These are phyloP conservation scores for Cyberlindnera misumaiensis DNA, from an alignment of 805 yeast species.

Conservation along the genomic window DNA sequence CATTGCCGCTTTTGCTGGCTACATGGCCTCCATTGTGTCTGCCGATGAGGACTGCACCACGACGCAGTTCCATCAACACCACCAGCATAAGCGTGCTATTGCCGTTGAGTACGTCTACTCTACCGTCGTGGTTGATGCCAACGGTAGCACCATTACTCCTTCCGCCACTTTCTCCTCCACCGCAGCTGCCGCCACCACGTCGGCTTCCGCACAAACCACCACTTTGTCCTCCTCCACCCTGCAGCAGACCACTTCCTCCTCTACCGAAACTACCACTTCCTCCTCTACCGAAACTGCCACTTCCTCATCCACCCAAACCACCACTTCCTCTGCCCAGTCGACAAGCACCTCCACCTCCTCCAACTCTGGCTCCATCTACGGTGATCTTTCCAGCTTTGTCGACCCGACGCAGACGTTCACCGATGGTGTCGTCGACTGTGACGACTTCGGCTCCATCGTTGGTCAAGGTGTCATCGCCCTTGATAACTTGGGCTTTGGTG, in stretches of 20 bases:
- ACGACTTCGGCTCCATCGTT: slow-evolving; percentile 50
- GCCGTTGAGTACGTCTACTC: slow-evolving; percentile 47
- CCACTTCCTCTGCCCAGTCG: slow-evolving; percentile 18
- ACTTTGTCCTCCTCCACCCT: slow-evolving; percentile 18
- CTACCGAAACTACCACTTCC: slow-evolving; percentile 19
- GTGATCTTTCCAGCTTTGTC: slow-evolving; percentile 52
- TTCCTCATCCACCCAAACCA: slow-evolving; percentile 18
- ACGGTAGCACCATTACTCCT: slow-evolving; percentile 36
- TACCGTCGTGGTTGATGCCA: slow-evolving; percentile 45
- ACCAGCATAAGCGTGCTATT: slow-evolving; percentile 44
- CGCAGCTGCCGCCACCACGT: slow-evolving; percentile 13
- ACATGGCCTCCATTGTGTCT: slow-evolving; percentile 5
- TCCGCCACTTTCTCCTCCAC: slow-evolving; percentile 10
- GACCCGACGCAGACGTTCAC: slow-evolving; percentile 53
- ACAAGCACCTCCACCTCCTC: slow-evolving; percentile 23
- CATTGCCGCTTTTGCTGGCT: slow-evolving; percentile 11
- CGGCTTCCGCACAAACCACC: slow-evolving; percentile 12
- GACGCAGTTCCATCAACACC: slow-evolving; percentile 31
- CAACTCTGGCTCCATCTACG: slow-evolving; percentile 32
- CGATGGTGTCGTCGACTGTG: slow-evolving; percentile 68
- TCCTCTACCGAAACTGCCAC: slow-evolving; percentile 19
- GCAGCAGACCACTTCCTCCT: slow-evolving; percentile 8
- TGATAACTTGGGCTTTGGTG: slow-evolving; percentile 70
- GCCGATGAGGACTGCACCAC: slow-evolving; percentile 14
- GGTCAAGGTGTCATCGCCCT: slow-evolving; percentile 81